phyloP scores from a whole-genome alignment of 768 basidiomycete genomes.

The Pleurotus eryngii region DNA sequence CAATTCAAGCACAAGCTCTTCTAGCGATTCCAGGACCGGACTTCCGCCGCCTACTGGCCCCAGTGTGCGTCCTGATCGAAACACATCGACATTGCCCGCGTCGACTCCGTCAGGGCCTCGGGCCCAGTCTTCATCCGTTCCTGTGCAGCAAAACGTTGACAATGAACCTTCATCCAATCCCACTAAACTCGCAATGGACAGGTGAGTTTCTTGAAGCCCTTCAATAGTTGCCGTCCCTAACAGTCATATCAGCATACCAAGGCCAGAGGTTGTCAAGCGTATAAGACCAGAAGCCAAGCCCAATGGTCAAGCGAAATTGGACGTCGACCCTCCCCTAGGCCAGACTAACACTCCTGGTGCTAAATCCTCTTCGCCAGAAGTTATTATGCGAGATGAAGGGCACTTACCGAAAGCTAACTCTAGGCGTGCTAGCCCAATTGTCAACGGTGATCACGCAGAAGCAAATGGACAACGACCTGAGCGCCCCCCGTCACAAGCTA shows the following conservation, averaged over 20 bases:
- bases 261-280: slow-evolving; percentile 78
- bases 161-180: slow-evolving; percentile 26
- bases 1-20: background rate
- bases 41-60: slow-evolving; percentile 36
- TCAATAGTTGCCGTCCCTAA: background rate
- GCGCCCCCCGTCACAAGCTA: background rate
- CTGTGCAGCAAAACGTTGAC: slow-evolving; percentile 38
- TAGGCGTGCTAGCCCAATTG: background rate
- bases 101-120: slow-evolving; percentile 39
- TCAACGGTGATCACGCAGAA: slow-evolving; percentile 1
- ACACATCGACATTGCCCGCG: slow-evolving; percentile 28
- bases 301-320: slow-evolving; percentile 30
- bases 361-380: background rate
- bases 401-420: background rate
- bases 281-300: slow-evolving; percentile 38
- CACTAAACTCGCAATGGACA: slow-evolving; percentile 66
- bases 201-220: slow-evolving; percentile 35
- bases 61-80: slow-evolving; percentile 35
- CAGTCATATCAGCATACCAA: slow-evolving; percentile 52
- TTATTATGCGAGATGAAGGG: background rate
- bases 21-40: slow-evolving; percentile 25
- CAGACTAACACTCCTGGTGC: slow-evolving; percentile 2
- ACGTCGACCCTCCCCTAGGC: slow-evolving; percentile 10
- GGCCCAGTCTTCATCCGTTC: slow-evolving; percentile 26
- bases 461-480: background rate